These are phyloP conservation scores for Rhodotorula sp. DNA, from an alignment of 1,284 basidiomycete genomes.

Conservation along the genomic window DNA sequence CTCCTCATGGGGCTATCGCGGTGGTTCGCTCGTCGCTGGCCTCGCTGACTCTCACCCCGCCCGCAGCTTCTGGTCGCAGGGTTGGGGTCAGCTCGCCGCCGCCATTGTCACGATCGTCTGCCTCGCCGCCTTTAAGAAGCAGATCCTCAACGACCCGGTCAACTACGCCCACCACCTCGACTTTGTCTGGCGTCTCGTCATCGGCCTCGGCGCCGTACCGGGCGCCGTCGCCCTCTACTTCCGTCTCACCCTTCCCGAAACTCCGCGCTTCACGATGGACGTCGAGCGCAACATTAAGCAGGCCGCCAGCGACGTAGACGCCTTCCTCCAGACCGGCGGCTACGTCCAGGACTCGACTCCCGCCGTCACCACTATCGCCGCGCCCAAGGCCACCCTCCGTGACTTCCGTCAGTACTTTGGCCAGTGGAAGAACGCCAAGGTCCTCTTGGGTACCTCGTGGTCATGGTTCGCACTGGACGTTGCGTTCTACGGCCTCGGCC, in stretches of 20 bases:
- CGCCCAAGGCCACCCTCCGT: constrained; percentile 56
- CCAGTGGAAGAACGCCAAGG: constrained; percentile 64
- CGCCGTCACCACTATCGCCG: constrained; percentile 55
- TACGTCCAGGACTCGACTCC: constrained; percentile 54
- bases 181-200: constrained; percentile 55
- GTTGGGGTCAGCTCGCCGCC: constrained; percentile 58
- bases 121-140: constrained; percentile 65
- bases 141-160: constrained; percentile 58
- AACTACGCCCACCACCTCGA: constrained; percentile 50
- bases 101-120: constrained; percentile 68
- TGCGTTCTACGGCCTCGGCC: constrained; percentile 63
- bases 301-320: constrained; percentile 65
- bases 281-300: constrained; percentile 77
- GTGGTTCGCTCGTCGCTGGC: background rate
- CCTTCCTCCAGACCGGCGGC: constrained; percentile 61
- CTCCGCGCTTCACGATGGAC: constrained; percentile 80
- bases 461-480: constrained; percentile 61
- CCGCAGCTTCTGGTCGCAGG: constrained; percentile 61
- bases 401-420: constrained; percentile 67
- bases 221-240: constrained; percentile 68
- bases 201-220: constrained; percentile 65
- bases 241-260: constrained; percentile 70
- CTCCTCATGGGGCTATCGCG: too few species aligned
- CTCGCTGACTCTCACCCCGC: constrained; percentile 54
- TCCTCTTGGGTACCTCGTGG: constrained; percentile 61